phyloP scores from a whole-genome alignment of 768 basidiomycete genomes.

The Lentinula sp. region DNA sequence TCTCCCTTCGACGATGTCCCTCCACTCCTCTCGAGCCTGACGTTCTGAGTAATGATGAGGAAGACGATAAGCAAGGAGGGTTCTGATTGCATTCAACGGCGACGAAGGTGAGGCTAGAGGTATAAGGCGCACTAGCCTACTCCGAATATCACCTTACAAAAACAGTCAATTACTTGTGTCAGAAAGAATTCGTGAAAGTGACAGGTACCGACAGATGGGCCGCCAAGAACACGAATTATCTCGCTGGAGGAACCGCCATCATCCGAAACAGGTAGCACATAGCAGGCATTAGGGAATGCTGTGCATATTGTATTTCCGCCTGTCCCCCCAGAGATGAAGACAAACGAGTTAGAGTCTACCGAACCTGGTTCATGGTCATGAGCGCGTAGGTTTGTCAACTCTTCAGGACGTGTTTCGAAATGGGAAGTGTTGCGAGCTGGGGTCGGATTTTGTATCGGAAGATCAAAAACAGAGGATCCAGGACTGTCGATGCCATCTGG shows the following conservation, averaged over 20 bases:
- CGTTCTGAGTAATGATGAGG: conserved; percentile 61
- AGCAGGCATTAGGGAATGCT: conserved; percentile 73
- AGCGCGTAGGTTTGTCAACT: not conserved
- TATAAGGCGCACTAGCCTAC: conserved; percentile 83
- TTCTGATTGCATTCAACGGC: conserved; percentile 66
- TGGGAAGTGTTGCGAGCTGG: conserved; percentile 10
- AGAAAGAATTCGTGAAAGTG: conserved; percentile 9
- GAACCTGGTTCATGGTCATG: not conserved
- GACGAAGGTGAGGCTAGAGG: conserved; percentile 54
- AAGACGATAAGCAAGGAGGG: conserved; percentile 75
- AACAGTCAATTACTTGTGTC: not conserved
- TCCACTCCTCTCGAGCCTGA: conserved; percentile 85
- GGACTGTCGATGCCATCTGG: conserved; percentile 39
- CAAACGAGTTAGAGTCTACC: conserved; percentile 30
- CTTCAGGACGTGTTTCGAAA: conserved; percentile 5
- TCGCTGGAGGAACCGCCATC: conserved; percentile 95
- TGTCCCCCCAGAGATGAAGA: conserved; percentile 90
- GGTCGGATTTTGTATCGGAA: conserved; percentile 41
- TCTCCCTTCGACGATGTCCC: conserved; percentile 84
- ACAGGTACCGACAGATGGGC: conserved; percentile 69
- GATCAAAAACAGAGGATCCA: conserved; percentile 70
- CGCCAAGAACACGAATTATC: conserved; percentile 86
- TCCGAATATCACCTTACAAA: conserved; percentile 77
- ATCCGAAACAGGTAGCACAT: conserved; percentile 90
- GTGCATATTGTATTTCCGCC: conserved; percentile 89